Base-by-base conservation (phyloP, 2,329 filamentous ascomycete genomes). In the Cordyceps tenuipes region DNA sequence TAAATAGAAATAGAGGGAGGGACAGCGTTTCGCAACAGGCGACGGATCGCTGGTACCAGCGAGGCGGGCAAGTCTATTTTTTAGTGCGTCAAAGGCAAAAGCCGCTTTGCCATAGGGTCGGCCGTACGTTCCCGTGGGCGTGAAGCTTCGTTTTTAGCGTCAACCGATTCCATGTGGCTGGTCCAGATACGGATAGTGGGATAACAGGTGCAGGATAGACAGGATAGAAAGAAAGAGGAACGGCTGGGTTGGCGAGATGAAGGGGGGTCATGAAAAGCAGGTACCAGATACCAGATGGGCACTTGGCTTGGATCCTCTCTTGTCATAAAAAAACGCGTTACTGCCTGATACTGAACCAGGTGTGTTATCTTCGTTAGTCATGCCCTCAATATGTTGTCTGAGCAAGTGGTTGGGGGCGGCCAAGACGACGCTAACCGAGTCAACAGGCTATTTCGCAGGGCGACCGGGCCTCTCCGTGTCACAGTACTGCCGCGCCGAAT, bases 331-430 rank as follows among this genome's bases (percentile, higher is more conserved):
- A 21, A 46, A 46, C 23, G 43, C 43, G 43, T 46, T 21, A 21
- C 43, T 19, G 43, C 43, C 17, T 46, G 19, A 46, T 46, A 23
- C 23, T 4, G n/a, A n/a, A n/a, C 43, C 17, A n/a, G 43, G 43
- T 46, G 19, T n/a, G 43, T 21, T 46, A 46, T 52, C 34, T 21
- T 3, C 23, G 4, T n/a, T n/a, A 39, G 34, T 43, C 17, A n/a
- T 17, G 39, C 3, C 39, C 4, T 43, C 8, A 39, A 19, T 7
- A 8, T 3, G 23, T 13, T 13, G 7, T 10, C 7, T n/a, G 6
- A 29, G n/a, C 23, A 31, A 49, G 56, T 50, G 47, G 36, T 58
- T 51, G 56, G 56, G 56, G 56, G 47, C 56, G 51, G 56, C 56
- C 56, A 58, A 58, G 56, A 58, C 55, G 36, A 6, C 56, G 47